These are phyloP conservation scores for Neurospora sp. DNA, from an alignment of 2,329 filamentous ascomycete genomes.

Conservation along the genomic window DNA sequence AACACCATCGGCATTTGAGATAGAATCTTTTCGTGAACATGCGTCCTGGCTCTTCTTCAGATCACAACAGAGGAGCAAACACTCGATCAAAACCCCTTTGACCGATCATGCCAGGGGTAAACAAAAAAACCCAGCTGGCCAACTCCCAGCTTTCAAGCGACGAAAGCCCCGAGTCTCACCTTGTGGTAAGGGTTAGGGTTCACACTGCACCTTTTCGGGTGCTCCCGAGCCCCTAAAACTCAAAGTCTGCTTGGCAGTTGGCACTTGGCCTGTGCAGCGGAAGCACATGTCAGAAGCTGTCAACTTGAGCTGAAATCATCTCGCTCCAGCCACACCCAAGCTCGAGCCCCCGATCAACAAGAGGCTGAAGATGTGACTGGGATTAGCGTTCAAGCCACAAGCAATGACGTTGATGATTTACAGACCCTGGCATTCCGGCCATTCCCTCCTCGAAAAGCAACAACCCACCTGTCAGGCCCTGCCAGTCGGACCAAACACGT, in stretches of 20 bases:
- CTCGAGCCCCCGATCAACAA: not conserved
- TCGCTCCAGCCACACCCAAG: not conserved
- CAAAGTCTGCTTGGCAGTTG: not conserved
- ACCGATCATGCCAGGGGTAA: not conserved
- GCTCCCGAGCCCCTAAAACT: not conserved
- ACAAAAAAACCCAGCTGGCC: not conserved
- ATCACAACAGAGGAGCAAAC: not conserved
- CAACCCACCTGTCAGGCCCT: slow-evolving; percentile 7
- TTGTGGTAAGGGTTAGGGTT: not conserved
- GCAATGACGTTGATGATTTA: slow-evolving; percentile 18
- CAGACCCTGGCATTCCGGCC: slow-evolving; percentile 3
- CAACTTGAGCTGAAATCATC: not conserved
- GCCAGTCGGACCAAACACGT: slow-evolving; percentile 16
- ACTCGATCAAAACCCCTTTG: not conserved
- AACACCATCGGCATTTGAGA: not conserved
- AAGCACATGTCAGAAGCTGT: not conserved
- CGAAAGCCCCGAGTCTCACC: not conserved
- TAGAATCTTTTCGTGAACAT: not conserved
- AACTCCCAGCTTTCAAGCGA: not conserved
- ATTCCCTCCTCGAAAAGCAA: not conserved
- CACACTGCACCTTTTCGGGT: not conserved
- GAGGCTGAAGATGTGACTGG: not conserved
- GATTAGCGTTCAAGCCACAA: slow-evolving; percentile 3
- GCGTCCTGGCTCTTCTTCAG: not conserved
- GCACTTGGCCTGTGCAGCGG: not conserved